Evolutionary conservation across 495 filamentous ascomycete species (phyloP).

Genomic region (Ramalina intermedia): DNA sequence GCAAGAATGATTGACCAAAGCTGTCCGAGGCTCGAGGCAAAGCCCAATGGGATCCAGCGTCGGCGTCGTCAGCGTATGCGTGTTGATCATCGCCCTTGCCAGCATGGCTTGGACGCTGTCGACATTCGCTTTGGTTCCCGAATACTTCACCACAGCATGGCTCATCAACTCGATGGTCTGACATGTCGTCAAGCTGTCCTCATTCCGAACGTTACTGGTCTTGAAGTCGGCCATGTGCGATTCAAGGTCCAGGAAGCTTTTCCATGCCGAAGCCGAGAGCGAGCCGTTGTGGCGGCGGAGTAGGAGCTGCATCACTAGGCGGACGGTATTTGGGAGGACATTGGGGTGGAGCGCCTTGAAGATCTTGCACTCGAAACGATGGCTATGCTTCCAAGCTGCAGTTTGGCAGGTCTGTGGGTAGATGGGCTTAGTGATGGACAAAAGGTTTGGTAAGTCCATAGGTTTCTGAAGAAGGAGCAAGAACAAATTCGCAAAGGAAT

Average conservation of each 20-base stretch:
- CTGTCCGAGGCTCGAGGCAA: constrained; percentile 37
- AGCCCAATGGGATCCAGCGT: constrained; percentile 47
- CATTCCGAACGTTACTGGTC: constrained; percentile 20
- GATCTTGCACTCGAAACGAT: constrained; percentile 46
- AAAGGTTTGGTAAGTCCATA: too few relatives aligned
- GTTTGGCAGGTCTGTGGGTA: constrained; percentile 42
- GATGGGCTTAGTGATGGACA: not conserved
- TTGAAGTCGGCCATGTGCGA: constrained; percentile 25
- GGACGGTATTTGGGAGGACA: constrained; percentile 39
- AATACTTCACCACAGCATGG: constrained; percentile 38
- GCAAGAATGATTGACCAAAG: constrained; percentile 58
- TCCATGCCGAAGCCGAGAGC: constrained; percentile 24
- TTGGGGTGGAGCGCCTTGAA: constrained; percentile 32
- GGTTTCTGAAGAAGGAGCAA: too few relatives aligned
- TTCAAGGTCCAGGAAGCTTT: constrained; percentile 29
- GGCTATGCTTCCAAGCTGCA: constrained; percentile 42
- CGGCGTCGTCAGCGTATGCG: constrained; percentile 43
- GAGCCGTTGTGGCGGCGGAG: constrained; percentile 24
- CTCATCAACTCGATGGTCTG: constrained; percentile 37
- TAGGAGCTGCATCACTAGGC: constrained; percentile 40
- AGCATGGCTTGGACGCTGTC: constrained; percentile 44
- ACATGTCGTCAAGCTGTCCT: constrained; percentile 21
- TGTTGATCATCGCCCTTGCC: constrained; percentile 35
- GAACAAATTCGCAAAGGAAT: not conserved
- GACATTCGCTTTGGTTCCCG: constrained; percentile 33